Conservation (phyloP, 1,139 yeast species). For the Lodderomyces pseudojiufengensis region DNA sequence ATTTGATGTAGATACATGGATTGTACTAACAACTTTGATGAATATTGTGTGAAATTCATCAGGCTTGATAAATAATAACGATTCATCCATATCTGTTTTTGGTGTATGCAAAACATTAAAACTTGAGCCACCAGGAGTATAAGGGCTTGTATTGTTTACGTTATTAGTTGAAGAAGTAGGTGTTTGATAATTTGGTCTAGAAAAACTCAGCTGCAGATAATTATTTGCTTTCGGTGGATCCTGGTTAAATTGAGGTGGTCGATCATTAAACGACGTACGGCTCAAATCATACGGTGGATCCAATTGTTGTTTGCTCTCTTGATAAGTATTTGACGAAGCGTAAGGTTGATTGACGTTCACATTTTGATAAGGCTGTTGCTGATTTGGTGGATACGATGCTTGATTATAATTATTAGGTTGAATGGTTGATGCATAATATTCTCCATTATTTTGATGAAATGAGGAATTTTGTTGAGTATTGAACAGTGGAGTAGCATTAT, state of each 20-base stretch:
- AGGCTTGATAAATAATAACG: constrained; percentile 57
- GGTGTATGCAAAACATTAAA: constrained; percentile 27
- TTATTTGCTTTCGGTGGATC: no score
- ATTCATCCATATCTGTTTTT: constrained; percentile 25
- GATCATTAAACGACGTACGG: no score
- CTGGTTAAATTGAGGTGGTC: no score
- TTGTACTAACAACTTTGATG: constrained; percentile 56
- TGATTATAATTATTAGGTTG: constrained; percentile 1
- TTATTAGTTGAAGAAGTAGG: constrained; percentile 8
- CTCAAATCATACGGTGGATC: constrained; percentile 10
- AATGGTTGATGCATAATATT: no score
- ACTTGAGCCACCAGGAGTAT: constrained; percentile 15
- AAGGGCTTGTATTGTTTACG: constrained; percentile 9
- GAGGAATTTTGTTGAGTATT: no score
- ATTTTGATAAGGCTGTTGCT: no score
- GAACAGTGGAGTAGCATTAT: neutral
- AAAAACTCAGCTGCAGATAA: constrained; percentile 2
- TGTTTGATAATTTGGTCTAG: constrained; percentile 11
- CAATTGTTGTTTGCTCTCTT: no score
- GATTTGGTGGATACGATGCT: no score
- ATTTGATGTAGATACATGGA: constrained; percentile 34
- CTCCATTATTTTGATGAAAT: no score
- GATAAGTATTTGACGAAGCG: no score
- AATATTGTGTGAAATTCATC: constrained; percentile 61
- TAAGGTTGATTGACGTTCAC: no score